A percentile compares a stretch with the other conserved stretches of the same genome.
phyloP scores from a whole-genome alignment of 306 rosid species.

The Pachyrhizus erosus region DNA sequence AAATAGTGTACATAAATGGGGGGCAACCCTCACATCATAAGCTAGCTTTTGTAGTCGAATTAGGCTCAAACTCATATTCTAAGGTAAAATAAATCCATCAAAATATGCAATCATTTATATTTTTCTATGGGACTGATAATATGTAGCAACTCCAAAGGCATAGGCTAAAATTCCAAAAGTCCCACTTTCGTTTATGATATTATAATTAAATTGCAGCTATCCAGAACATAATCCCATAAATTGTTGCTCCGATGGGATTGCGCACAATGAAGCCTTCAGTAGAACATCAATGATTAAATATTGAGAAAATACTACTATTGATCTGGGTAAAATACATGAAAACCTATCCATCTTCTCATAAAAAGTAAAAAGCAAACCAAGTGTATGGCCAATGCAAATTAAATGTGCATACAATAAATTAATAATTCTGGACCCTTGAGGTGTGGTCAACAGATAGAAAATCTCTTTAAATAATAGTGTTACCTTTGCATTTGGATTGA shows the following conservation, averaged over 20 bases:
- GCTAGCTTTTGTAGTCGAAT: background rate
- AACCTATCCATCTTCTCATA: constrained; percentile 6
- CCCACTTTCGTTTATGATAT: background rate
- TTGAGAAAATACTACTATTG: constrained; percentile 5
- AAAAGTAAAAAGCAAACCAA: constrained; percentile 20
- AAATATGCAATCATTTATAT: background rate
- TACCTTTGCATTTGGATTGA: constrained; percentile 85
- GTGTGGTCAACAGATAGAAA: background rate
- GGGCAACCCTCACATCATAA: background rate
- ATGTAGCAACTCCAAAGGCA: background rate
- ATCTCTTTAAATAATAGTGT: constrained; percentile 22
- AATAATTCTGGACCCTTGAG: constrained; percentile 1
- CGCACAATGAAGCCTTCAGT: background rate
- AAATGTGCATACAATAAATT: background rate
- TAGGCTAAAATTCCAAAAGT: background rate
- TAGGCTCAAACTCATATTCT: background rate
- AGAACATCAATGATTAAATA: constrained; percentile 18
- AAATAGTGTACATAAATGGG: background rate
- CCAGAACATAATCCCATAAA: constrained; percentile 27
- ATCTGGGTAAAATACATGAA: constrained; percentile 9
- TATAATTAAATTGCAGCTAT: background rate
- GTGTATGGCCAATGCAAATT: background rate
- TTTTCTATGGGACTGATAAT: background rate
- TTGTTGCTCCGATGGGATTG: background rate
- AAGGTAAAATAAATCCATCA: background rate